Evolutionary conservation across 257 asterid species (phyloP).

Genomic region (Paulownia fortunei): DNA sequence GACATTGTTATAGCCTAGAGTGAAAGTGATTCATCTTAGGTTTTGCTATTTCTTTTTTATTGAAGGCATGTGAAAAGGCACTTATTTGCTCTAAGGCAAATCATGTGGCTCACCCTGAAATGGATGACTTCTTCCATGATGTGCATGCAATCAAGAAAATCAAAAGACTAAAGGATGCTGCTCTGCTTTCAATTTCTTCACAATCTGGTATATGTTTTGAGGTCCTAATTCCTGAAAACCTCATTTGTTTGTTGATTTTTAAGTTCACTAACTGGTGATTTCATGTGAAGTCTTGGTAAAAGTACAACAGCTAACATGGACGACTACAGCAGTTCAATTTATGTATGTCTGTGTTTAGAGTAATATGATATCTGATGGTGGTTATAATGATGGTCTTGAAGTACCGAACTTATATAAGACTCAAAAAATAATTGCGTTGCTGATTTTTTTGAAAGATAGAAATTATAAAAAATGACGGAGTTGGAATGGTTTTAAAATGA

Average conservation of each 20-base stretch:
- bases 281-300: neutral
- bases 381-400: neutral
- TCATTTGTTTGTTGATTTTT: conserved; percentile 13
- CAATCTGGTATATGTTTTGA: conserved; percentile 60
- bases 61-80: conserved; percentile 85
- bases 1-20: neutral
- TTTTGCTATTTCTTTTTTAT: conserved; percentile 17
- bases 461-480: neutral
- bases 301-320: conserved; percentile 15
- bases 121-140: conserved; percentile 31
- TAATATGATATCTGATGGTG: conserved; percentile 7
- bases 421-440: neutral
- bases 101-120: conserved; percentile 32
- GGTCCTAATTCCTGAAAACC: conserved; percentile 21
- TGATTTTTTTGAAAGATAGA: neutral
- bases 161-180: conserved; percentile 59
- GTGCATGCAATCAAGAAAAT: conserved; percentile 49
- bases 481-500: neutral
- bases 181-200: conserved; percentile 58
- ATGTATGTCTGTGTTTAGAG: neutral
- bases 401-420: neutral
- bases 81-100: conserved; percentile 41
- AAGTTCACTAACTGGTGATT: conserved; percentile 16
- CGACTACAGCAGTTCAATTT: neutral
- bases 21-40: conserved; percentile 12